phyloP scores from a whole-genome alignment of 257 asterid genomes.

The Ophiorrhiza pumila region DNA sequence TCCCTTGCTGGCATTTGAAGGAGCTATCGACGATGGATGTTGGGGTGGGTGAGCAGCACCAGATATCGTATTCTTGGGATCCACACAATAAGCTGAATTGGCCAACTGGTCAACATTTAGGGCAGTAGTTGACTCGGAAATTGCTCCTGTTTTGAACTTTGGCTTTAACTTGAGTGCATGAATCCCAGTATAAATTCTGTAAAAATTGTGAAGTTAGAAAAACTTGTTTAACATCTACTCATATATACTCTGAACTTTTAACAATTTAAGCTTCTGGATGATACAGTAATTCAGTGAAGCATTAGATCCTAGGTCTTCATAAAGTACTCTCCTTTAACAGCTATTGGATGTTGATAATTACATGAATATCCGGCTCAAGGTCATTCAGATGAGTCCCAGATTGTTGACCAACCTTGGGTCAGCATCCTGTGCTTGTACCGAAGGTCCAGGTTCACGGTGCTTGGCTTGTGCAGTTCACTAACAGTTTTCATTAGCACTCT shows the following conservation, averaged over 20 bases:
- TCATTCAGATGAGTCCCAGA: neutral
- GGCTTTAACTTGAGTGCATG: constrained; percentile 81
- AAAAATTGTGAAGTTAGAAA: neutral
- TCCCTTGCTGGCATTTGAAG: constrained; percentile 36
- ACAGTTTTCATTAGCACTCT: neutral
- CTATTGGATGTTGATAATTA: neutral
- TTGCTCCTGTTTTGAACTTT: constrained; percentile 66
- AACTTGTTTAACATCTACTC: neutral
- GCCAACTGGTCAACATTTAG: constrained; percentile 55
- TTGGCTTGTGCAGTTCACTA: neutral
- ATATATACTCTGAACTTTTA: neutral
- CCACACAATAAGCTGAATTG: constrained; percentile 45
- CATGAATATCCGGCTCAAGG: neutral
- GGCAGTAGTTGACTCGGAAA: constrained; percentile 59
- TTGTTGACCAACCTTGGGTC: neutral
- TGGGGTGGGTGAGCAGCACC: constrained; percentile 45
- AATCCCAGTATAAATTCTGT: constrained; percentile 78
- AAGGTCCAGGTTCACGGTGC: neutral
- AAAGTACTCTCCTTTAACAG: neutral
- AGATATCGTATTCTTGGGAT: constrained; percentile 45
- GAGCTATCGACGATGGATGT: constrained; percentile 28
- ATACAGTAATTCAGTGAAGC: neutral
- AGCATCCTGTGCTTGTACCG: neutral
- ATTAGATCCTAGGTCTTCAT: neutral
- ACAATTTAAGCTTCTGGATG: no score